Percentiles rank a stretch among this genome's conserved stretches.
These are phyloP conservation scores for Botrytis cinerea DNA, from an alignment of 2,329 filamentous ascomycete species.

Conservation along the genomic window DNA sequence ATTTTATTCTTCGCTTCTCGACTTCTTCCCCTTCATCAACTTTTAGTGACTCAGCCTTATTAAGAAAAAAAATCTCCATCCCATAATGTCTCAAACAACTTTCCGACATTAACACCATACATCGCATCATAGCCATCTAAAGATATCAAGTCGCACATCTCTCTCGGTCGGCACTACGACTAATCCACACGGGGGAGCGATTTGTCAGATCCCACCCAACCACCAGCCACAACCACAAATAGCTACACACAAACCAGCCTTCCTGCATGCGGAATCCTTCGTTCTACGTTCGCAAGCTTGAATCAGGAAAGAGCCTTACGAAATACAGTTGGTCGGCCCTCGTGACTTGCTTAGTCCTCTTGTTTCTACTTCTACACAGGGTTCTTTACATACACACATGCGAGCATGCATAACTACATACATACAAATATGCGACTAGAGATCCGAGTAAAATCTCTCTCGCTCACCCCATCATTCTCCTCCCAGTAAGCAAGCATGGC, in stretches of 20 bases:
- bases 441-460: neutral
- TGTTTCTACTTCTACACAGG: neutral
- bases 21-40: constrained; percentile 6
- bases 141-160: neutral
- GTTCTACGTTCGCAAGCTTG: neutral
- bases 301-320: neutral
- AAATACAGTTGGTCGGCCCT: neutral
- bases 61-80: neutral
- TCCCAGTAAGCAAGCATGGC: neutral
- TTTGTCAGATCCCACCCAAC: neutral
- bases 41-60: neutral
- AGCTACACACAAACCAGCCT: neutral
- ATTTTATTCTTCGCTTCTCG: neutral
- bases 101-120: neutral
- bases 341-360: neutral
- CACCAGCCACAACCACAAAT: neutral
- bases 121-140: neutral
- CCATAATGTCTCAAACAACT: neutral
- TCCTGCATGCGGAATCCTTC: neutral
- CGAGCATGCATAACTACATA: neutral
- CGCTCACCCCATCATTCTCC: neutral
- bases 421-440: neutral
- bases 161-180: neutral
- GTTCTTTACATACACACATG: neutral
- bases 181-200: neutral